Base-by-base conservation (phyloP, 1,284 basidiomycete genomes). In the Marasmius fiardii region DNA sequence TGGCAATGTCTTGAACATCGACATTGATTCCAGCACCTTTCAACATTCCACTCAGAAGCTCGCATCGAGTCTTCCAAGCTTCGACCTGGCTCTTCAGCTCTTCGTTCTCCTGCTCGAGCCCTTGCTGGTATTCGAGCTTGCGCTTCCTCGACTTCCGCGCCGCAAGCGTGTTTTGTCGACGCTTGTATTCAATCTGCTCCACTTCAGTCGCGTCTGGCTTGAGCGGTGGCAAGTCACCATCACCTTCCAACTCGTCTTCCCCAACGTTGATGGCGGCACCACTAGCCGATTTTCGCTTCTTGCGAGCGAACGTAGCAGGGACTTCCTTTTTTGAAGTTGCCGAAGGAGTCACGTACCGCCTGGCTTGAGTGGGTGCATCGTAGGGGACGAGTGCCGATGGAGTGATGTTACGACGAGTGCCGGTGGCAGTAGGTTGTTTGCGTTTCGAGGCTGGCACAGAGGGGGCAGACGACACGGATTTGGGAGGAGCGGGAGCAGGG, bases 111-210 rank as follows among this genome's bases (percentile, higher is more conserved):
- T 75, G 69, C 76, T 90, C 84, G 52, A 92, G 69, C 62, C 78
- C 74, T 58, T 80, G 77, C 64, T 89, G 81, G 61, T 90, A 81
- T 74, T 88, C 82, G 20, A 89, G 72, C 78, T 92, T 93, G 44
- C 90, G 79, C 79, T 85, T 85, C 8, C 90, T 77, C 63, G 81
- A 85, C 53, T 86, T 79, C 4, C 90, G 77, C 31, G 90, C 91
- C 0, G 90, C 91, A 7, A 93, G 68, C 1, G 90, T 92, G 68
- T 93, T 93, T 68, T 89, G 86, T 3, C 86, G 77, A 47, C 90
- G 81, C 78, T 92, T 93, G 28, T 76, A 76, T 69, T 86, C 88
- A 62, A 93, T 91, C 54, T 83, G 81, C 60, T 86, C 79, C 62
- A 79, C 68, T 67, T 83, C 85, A 1, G 73, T 74, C 37, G 71